Conservation (phyloP, 2,329 filamentous ascomycete species). For the Colletotrichum limetticola region DNA sequence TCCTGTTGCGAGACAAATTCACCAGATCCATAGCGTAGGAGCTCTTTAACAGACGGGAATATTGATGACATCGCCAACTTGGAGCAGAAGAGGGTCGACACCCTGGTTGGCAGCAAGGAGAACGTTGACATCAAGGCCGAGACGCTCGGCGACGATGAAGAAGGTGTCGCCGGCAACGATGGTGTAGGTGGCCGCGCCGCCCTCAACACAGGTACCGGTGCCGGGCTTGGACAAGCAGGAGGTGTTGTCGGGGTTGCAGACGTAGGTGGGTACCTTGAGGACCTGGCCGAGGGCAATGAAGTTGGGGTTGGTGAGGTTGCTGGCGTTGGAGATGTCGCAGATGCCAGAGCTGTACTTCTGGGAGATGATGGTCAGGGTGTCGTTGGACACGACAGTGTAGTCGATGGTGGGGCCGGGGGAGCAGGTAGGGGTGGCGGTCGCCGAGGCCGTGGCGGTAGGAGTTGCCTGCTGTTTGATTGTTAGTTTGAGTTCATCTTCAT, state of each 20-base stretch:
- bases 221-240: constrained; percentile 17
- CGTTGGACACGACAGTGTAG: constrained; percentile 13
- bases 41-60: constrained; percentile 17
- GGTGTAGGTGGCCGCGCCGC: not conserved
- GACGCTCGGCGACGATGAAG: constrained; percentile 7
- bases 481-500: not conserved
- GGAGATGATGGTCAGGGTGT: constrained; percentile 26
- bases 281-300: not conserved
- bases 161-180: constrained; percentile 18
- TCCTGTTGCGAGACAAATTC: not conserved
- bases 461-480: constrained; percentile 9
- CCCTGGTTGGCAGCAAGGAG: constrained; percentile 16
- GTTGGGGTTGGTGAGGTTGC: constrained; percentile 19
- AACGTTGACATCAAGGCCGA: constrained; percentile 7
- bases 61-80: constrained; percentile 14
- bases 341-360: constrained; percentile 21
- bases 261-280: constrained; percentile 14
- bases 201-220: not conserved
- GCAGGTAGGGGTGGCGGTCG: constrained; percentile 12
- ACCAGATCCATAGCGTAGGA: fast-evolving
- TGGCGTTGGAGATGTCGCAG: constrained; percentile 23
- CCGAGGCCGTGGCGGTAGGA: not conserved
- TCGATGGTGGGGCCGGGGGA: constrained; percentile 7
- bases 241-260: constrained; percentile 31
- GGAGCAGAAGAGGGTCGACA: constrained; percentile 9